Base-by-base conservation (phyloP, 176 grass and related monocot species). In the Juncus effusus region DNA sequence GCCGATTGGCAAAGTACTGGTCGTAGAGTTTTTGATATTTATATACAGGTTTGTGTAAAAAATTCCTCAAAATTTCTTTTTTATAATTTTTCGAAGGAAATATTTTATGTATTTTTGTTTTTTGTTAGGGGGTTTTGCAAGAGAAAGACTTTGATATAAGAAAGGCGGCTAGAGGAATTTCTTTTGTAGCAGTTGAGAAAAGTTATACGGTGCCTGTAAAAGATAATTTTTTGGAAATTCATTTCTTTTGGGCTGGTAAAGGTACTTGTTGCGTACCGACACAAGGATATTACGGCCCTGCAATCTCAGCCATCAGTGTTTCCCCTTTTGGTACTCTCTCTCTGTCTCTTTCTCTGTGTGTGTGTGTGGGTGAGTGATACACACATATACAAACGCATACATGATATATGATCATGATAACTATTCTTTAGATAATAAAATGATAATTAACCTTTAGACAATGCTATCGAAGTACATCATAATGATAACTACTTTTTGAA, bases 181-280 rank as follows among this genome's bases (percentile, higher is more conserved):
- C 91, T 50, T 83, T 73, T 10, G 67, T 37, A 53, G 76, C 67
- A 64, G 87, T 87, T 53, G 59, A 53, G 50, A 96, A 64, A 75
- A 67, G 80, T 37, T 96, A 76, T 57, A 51, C 36, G 54, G 84
- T 71, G 80, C 74, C 81, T 56, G 87, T 96, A 5, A 82, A 54
- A n/a, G 81, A 84, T 53, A 95, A 95, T 41, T 90, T 95, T 50
- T 76, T 95, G 13, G 90, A 95, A 57, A 84, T 95, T 71, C 90
- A 95, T 84, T 88, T 95, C 68, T 95, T 95, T 67, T 95, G 86
- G 90, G 86, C 90, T 75, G 90, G 90, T 19, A 95, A 89, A 78
- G 90, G 90, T n/a, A 95, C 86, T 75, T 95, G 86, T 51, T 95
- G 91, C 72, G 60, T 82, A 67, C 91, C 86, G 79, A 49, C 13